Percentiles rank a stretch among this genome's conserved stretches.
Evolutionary conservation across 2,329 filamentous ascomycete species (phyloP).

Genomic region (Amesomyces nigricolor): DNA sequence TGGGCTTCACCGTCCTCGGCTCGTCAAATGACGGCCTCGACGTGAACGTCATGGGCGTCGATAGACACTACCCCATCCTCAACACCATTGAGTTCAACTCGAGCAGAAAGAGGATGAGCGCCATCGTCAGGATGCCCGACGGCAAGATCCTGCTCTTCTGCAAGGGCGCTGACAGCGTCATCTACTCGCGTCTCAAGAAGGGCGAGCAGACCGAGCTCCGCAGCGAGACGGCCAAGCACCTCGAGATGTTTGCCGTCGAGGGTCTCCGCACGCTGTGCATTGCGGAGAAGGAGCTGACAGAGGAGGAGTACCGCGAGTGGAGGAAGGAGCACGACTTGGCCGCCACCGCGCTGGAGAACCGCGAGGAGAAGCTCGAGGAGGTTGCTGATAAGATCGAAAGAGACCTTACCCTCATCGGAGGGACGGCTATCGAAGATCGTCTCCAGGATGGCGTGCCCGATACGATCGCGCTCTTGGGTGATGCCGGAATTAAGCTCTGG

Average conservation of each 20-base stretch:
- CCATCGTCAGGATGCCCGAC: slow-evolving; percentile 91
- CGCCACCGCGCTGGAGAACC: slow-evolving; percentile 73
- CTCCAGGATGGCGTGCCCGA: slow-evolving; percentile 96
- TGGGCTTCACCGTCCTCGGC: slow-evolving; percentile 88
- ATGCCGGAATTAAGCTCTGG: slow-evolving; percentile 97
- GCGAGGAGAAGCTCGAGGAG: slow-evolving; percentile 88
- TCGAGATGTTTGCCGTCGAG: slow-evolving; percentile 95
- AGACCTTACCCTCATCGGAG: slow-evolving; percentile 79
- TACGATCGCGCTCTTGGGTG: slow-evolving; percentile 82
- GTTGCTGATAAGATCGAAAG: slow-evolving; percentile 89
- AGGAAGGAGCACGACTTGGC: slow-evolving; percentile 82
- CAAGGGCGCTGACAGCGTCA: slow-evolving; percentile 96
- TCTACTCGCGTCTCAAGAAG: slow-evolving; percentile 81
- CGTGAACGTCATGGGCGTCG: slow-evolving; percentile 80
- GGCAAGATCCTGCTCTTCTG: slow-evolving; percentile 86
- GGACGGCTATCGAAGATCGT: slow-evolving; percentile 94
- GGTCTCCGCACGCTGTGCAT: slow-evolving; percentile 93
- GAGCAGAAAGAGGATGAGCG: slow-evolving; percentile 93
- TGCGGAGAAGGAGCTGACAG: slow-evolving; percentile 71
- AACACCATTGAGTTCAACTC: slow-evolving; percentile 98
- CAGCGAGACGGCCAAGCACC: slow-evolving; percentile 78
- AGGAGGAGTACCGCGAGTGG: slow-evolving; percentile 81
- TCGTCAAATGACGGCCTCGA: slow-evolving; percentile 73
- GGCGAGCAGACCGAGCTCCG: slow-evolving; percentile 84
- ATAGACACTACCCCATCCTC: slow-evolving; percentile 77